Conservation (phyloP, 1,139 yeast genomes). For the Debaryomyces robertsiae region DNA sequence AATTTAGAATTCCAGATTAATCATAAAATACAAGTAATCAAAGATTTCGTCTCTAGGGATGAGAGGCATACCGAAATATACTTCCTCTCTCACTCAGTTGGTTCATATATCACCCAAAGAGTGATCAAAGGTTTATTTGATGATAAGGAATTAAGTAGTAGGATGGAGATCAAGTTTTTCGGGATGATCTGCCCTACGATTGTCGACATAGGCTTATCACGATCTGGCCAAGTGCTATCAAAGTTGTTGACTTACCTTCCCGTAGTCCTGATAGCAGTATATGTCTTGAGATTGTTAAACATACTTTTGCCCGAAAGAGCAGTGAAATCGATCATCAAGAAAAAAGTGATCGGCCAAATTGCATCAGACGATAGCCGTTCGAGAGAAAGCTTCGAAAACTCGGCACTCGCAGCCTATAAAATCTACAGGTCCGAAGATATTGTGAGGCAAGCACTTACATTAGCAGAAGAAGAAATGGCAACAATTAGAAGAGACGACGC, state of each 20-base stretch:
- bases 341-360: constrained; percentile 27
- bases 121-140: constrained; percentile 32
- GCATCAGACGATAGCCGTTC: constrained; percentile 18
- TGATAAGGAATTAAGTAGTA: constrained; percentile 23
- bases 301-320: constrained; percentile 19
- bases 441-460: constrained; percentile 52
- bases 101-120: constrained; percentile 58
- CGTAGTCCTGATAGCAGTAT: constrained; percentile 27
- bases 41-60: constrained; percentile 25
- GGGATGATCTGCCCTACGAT: constrained; percentile 70
- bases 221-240: constrained; percentile 47
- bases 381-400: constrained; percentile 34
- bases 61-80: constrained; percentile 35
- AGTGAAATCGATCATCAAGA: constrained; percentile 28
- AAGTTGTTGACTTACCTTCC: constrained; percentile 36
- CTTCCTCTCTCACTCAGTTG: constrained; percentile 64
- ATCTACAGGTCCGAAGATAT: constrained; percentile 44
- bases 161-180: constrained; percentile 37
- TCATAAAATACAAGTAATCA: constrained; percentile 48
- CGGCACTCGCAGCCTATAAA: constrained; percentile 45
- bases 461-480: constrained; percentile 62
- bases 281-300: constrained; percentile 18
- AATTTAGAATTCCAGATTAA: constrained; percentile 52
- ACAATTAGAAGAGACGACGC: constrained; percentile 44
- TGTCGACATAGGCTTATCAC: constrained; percentile 53